Base-by-base conservation (phyloP, 2,329 filamentous ascomycete genomes). In the Alternaria atra region DNA sequence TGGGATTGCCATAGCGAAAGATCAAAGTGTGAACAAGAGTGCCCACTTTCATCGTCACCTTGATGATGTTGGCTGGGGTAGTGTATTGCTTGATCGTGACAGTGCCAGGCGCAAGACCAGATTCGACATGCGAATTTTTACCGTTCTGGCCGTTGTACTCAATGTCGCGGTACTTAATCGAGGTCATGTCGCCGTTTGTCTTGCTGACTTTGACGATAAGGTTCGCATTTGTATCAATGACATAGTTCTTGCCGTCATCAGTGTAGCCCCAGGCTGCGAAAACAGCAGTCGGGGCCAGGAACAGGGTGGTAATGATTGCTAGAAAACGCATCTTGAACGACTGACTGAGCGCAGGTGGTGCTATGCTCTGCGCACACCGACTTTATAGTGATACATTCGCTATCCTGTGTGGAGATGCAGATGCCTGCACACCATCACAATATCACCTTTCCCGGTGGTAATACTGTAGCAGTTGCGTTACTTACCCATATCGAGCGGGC, bases 11-110 rank as follows among this genome's bases (percentile, higher is more conserved):
- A 57, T 84, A 82, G 59, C 83, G 83, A 29, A 87, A 84, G 23
- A 89, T 83, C 60, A 86, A 83, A 73, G 89, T 89, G 34, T 90
- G 87, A 1, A 84, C 89, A 53, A 89, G 74, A 15, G 83, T 87
- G 48, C 77, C 80, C 2, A 85, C 85, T 20, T 80, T 81, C 68
- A 86, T 87, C 12, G 84, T 87, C 37, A 89, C 82, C 75, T 87
- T 89, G 73, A 88, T 84, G 52, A 80, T 75, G 54, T 70, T 70
- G 74, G 63, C 52, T 10, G 67, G 65, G 13, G 35, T 76, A 58
- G 67, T 73, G 57, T 66, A 67, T 32, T 70, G 61, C 15, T 67
- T 65, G 42, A 70, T 84, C 46, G 82, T 83, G 15, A 90, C 85
- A 8, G 82, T 84, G 7, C 84, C 84, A 3, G 82, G 80, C 20